Conservation (phyloP, 2,329 filamentous ascomycete species). For the Pezicula neosporulosa region DNA sequence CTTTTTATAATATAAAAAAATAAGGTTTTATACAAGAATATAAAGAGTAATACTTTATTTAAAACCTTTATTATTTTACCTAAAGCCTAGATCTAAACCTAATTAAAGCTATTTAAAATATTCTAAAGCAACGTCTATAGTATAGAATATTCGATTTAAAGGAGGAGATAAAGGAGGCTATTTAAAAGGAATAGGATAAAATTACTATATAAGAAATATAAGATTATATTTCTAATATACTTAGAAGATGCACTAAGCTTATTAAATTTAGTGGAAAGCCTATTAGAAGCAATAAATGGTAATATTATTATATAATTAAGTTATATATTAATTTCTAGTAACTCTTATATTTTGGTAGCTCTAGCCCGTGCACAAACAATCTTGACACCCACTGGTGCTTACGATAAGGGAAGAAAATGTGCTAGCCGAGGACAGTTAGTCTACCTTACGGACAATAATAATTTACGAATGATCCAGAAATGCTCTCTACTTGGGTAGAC, state of each 20-base stretch:
- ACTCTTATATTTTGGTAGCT: no score
- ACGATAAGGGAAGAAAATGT: no score
- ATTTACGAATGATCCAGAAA: no score
- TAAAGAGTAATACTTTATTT: conserved; percentile 4
- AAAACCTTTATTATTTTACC: conserved; percentile 3
- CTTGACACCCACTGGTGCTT: no score
- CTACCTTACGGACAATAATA: no score
- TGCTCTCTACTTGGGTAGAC: no score
- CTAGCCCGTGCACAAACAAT: no score
- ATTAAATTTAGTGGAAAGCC: neutral
- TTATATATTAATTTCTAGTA: no score
- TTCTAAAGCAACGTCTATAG: conserved; percentile 9
- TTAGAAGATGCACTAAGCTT: neutral
- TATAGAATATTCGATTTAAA: conserved; percentile 8
- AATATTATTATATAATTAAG: no score
- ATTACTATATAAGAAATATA: conserved; percentile 7
- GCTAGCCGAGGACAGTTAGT: no score
- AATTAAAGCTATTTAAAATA: conserved; percentile 9
- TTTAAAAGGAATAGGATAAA: conserved; percentile 11
- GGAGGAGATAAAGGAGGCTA: conserved; percentile 8
- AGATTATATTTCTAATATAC: neutral
- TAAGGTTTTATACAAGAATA: conserved; percentile 6
- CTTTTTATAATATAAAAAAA: conserved; percentile 10
- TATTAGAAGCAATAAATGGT: no score
- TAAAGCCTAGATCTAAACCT: conserved; percentile 9